A percentile compares a stretch with the other conserved stretches of the same genome.
Conservation (phyloP, 2,329 filamentous ascomycete genomes). For the Phialocephala subalpina region DNA sequence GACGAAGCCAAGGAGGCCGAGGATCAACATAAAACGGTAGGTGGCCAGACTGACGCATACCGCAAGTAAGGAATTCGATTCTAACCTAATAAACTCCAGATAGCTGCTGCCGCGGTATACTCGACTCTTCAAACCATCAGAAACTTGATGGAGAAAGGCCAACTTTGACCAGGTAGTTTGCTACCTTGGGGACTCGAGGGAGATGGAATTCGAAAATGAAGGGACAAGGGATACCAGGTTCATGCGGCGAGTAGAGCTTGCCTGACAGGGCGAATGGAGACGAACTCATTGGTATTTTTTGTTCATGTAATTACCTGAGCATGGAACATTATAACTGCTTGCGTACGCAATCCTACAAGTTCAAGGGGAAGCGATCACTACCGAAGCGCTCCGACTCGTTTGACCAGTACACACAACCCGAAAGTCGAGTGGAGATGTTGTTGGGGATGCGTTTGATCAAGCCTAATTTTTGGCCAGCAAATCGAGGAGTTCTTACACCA, state of each 20-base stretch:
- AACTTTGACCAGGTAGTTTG: not conserved
- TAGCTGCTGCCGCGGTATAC: not conserved
- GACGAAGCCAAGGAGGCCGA: not conserved
- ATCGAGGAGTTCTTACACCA: too few relatives aligned
- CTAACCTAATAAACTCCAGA: not conserved
- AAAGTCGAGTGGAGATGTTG: too few relatives aligned
- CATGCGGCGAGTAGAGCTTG: slow-evolving; percentile 4
- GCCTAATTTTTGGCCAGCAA: too few relatives aligned
- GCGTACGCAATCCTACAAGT: too few relatives aligned
- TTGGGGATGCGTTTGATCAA: too few relatives aligned
- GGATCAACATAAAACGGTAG: slow-evolving; percentile 2
- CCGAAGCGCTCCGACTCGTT: too few relatives aligned
- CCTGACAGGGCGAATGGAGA: not conserved
- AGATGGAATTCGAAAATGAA: slow-evolving; percentile 1
- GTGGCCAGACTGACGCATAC: not conserved
- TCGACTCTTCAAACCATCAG: slow-evolving; percentile 3
- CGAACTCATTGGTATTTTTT: too few relatives aligned
- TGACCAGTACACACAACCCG: too few relatives aligned
- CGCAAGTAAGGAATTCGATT: not conserved
- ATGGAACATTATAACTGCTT: too few relatives aligned
- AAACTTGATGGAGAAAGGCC: slow-evolving; percentile 3
- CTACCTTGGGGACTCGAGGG: not conserved
- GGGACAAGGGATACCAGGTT: slow-evolving; percentile 1
- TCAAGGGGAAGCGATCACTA: too few relatives aligned
- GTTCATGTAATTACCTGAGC: too few relatives aligned